Percentiles rank a stretch among this genome's conserved stretches.
Evolutionary conservation across 805 yeast species (phyloP).

Genomic region (Clavispora phyllophila): DNA sequence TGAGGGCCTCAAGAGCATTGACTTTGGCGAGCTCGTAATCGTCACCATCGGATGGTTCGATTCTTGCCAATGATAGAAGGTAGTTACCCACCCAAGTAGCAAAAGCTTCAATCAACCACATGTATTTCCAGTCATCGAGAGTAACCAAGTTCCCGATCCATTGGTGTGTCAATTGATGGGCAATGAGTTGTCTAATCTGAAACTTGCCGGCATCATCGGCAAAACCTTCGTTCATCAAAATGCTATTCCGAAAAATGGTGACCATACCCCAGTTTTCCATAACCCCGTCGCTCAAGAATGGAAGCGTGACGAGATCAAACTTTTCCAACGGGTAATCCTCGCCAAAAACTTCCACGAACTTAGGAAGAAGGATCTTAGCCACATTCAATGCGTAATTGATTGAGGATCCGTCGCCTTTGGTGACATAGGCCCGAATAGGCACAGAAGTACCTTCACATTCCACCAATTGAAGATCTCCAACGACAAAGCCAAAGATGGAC

Average conservation of each 20-base stretch:
- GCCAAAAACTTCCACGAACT: slow-evolving; percentile 41
- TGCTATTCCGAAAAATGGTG: slow-evolving; percentile 50
- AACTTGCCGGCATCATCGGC: slow-evolving; percentile 21
- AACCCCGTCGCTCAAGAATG: slow-evolving; percentile 70
- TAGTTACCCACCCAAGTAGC: slow-evolving; percentile 68
- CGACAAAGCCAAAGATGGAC: slow-evolving; percentile 61
- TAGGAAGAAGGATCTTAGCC: slow-evolving; percentile 44
- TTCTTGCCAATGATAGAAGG: slow-evolving; percentile 22
- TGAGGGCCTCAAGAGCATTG: slow-evolving; percentile 21
- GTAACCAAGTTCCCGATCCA: slow-evolving; percentile 71
- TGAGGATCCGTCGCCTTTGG: slow-evolving; percentile 44
- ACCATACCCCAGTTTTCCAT: slow-evolving; percentile 78
- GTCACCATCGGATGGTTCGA: slow-evolving; percentile 10
- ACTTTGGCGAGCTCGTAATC: slow-evolving; percentile 11
- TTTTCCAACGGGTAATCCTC: slow-evolving; percentile 53
- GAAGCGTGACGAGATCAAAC: slow-evolving; percentile 63
- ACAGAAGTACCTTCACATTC: slow-evolving; percentile 5
- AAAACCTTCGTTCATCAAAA: slow-evolving; percentile 19
- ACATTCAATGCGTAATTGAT: slow-evolving; percentile 49
- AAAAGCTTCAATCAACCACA: slow-evolving; percentile 76
- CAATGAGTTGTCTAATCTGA: slow-evolving; percentile 50
- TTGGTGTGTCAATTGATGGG: slow-evolving; percentile 75
- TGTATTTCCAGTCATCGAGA: slow-evolving; percentile 60
- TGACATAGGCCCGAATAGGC: slow-evolving; percentile 53
- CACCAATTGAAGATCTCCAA: slow-evolving; percentile 61